phyloP scores from a whole-genome alignment of 805 yeast species.

The Candida xiaguanensis region DNA sequence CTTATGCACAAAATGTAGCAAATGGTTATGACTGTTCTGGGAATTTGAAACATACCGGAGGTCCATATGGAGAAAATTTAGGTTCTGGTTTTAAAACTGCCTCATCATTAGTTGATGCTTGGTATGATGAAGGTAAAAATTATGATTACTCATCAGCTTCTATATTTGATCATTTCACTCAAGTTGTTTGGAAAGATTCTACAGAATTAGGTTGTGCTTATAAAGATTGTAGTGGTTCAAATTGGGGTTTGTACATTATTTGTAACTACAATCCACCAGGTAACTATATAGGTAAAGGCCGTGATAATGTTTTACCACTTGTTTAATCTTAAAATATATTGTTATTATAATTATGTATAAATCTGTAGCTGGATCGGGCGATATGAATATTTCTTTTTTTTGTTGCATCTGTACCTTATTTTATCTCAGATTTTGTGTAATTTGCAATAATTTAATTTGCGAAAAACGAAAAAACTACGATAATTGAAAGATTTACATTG shows the following conservation, averaged over 20 bases:
- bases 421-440: not conserved
- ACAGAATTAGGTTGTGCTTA: constrained; percentile 67
- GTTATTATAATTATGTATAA: not conserved
- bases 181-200: constrained; percentile 64
- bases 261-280: constrained; percentile 78
- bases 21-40: constrained; percentile 64
- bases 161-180: constrained; percentile 63
- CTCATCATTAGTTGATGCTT: constrained; percentile 58
- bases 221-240: constrained; percentile 45
- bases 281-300: constrained; percentile 38
- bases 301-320: constrained; percentile 15
- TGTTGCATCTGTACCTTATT: not conserved
- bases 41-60: constrained; percentile 58
- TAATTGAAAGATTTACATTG: not conserved
- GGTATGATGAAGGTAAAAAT: constrained; percentile 64
- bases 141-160: constrained; percentile 45
- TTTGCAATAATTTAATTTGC: not conserved
- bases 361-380: not conserved
- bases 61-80: constrained; percentile 73
- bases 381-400: not conserved
- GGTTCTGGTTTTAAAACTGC: constrained; percentile 64
- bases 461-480: not conserved
- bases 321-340: constrained; percentile 5
- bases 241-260: constrained; percentile 56
- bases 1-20: constrained; percentile 37